Base-by-base conservation (phyloP, 179 eudicot genomes). In the Spergularia azorica region DNA sequence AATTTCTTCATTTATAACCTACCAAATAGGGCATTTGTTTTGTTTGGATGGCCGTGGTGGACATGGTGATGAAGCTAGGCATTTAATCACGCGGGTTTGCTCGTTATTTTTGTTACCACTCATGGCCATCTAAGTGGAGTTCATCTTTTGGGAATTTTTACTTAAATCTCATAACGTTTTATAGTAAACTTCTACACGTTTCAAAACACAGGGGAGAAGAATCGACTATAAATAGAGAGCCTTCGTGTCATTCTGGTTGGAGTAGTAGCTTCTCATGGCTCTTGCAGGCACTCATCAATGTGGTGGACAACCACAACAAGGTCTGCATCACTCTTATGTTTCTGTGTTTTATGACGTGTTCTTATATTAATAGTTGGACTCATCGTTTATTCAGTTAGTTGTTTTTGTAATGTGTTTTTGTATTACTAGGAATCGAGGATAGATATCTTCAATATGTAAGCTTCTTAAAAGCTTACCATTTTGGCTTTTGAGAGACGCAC, bases 241-340 rank as follows among this genome's bases (percentile, higher is more conserved):
- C 63, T 41, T 61, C 75, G 74, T 73, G 81, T 77, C 66, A 79
- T 78, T 59, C 70, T 74, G 63, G 61, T 21, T 55, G 50, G 17
- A 71, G 26, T 71, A 36, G 69, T 50, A 70, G 69, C 62, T 81
- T 77, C 79, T 77, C 75, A 92, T 92, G 97, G 89, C 86, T 63
- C 84, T 80, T 61, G 62, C 75, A 56, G 82, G 84, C 72, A 79
- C 72, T 70, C 85, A 77, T 73, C 80, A 50, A 62, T 75, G 78
- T 54, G 69, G 82, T 75, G 89, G 87, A 79, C 86, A 81, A 57
- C 56, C 81, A 62, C 82, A 77, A 16, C 78, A 88, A 88, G 96
- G 94, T 93, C 77, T 69, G 77, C 67, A 55, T 57, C 71, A 38
- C 63, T 62, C 63, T 50, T 14, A 70, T 16, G 26, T 50, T 11